Base-by-base conservation (phyloP, 148 eudicot species). In the Amaranthus palmeri region DNA sequence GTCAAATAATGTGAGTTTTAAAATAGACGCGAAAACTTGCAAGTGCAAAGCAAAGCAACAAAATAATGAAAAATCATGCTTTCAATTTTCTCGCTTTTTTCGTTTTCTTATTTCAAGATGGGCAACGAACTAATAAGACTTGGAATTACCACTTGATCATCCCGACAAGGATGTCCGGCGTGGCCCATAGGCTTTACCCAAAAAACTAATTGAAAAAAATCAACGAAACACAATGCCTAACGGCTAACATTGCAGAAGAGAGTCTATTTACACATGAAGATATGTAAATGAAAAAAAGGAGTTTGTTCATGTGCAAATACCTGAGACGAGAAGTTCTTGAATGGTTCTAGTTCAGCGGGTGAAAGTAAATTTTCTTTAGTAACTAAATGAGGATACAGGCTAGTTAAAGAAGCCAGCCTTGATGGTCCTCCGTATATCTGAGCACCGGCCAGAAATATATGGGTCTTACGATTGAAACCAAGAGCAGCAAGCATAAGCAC, bases 401-500 rank as follows among this genome's bases (percentile, higher is more conserved):
- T 85, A 41, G 80, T 90, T 77, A 96, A 87, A 60, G 92, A 87
- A 66, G 88, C 86, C 82, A 96, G 82, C 68, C 99, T 86, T 61
- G 97, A 81, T 46, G 81, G 80, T 48, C 99, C 99, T 65, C 99
- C 97, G 72, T 92, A 96, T 61, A 92, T 96, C 77, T 96, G 92
- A 77, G 99, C 96, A 74, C 99, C 99, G 4, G 99, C 99, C 68
- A 92, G 79, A 77, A 59, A 96, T 72, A 96, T 72, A 54, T 73
- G 92, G 14, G 96, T 92, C 71, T 86, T 81, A 12, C 99, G 92
- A 63, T 87, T 90, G 77, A 96, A 96, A 74, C 99, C 99, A 57
- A 96, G 92, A 68, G 85, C 97, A 45, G 96, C 93, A 71, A 96
- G 90, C 97, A 96, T 92, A 56, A 96, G 93, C 61, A 88, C 97